A percentile compares a stretch with the other conserved stretches of the same genome.
Conservation (phyloP, 768 basidiomycete species). For the Auriculariales sp. region DNA sequence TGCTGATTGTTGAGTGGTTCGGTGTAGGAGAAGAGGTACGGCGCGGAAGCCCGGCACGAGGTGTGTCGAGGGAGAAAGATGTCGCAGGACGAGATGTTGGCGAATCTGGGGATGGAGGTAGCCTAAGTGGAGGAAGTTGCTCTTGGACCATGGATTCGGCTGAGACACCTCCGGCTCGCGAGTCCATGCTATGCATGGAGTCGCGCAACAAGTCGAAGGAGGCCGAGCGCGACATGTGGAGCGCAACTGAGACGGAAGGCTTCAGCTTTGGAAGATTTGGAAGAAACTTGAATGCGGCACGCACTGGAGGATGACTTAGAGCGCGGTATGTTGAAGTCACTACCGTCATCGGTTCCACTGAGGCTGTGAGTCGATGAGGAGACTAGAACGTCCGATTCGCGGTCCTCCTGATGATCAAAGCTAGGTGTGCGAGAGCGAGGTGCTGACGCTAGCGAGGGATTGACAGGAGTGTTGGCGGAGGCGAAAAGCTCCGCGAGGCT, state of each 20-base stretch:
- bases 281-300: neutral
- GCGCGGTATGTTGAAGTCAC: neutral
- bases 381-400: neutral
- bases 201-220: neutral
- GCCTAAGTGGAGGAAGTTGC: neutral
- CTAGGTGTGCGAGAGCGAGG: neutral
- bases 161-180: neutral
- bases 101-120: neutral
- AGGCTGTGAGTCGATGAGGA: too few relatives aligned
- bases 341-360: neutral
- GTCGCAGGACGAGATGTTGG: neutral
- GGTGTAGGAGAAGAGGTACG: neutral
- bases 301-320: neutral
- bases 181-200: neutral
- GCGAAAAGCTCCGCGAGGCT: neutral
- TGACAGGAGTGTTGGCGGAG: too few relatives aligned
- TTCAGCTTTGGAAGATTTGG: too few relatives aligned
- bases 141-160: neutral
- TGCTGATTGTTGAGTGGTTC: too few relatives aligned
- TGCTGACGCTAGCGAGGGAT: too few relatives aligned
- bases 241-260: neutral
- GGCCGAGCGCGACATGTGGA: neutral
- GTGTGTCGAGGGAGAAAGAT: neutral
- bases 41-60: neutral
- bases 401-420: neutral